These are phyloP conservation scores for Spraguea lophii DNA, from an alignment of 371 early-diverging fungal genomes.

Conservation along the genomic window DNA sequence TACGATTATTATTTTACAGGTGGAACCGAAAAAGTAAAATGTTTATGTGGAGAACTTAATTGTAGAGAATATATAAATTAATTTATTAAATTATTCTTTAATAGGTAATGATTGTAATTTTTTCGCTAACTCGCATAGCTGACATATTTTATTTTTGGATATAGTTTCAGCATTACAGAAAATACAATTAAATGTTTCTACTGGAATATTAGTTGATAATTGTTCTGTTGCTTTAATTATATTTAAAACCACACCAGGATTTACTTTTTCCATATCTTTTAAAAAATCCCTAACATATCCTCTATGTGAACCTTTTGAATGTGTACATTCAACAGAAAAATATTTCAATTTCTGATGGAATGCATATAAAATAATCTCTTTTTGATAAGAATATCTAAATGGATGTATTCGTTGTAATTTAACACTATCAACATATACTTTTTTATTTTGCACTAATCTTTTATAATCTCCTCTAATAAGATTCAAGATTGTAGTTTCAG, in stretches of 20 bases:
- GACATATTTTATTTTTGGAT: no score
- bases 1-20: conserved; percentile 57
- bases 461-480: conserved; percentile 85
- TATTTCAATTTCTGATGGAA: conserved; percentile 88
- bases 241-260: conserved; percentile 70
- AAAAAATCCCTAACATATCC: conserved; percentile 81
- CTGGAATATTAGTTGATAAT: no score
- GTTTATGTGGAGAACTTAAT: not conserved
- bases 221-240: no score
- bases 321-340: conserved; percentile 94
- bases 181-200: no score
- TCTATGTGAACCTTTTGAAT: conserved; percentile 90
- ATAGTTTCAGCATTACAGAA: no score
- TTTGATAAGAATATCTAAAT: conserved; percentile 93
- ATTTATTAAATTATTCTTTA: no score
- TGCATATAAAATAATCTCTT: conserved; percentile 99
- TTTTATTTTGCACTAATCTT: conserved; percentile 72
- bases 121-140: no score
- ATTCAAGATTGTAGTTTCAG: conserved; percentile 96
- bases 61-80: not conserved
- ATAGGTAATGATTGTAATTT: no score
- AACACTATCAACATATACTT: conserved; percentile 60
- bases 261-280: conserved; percentile 77
- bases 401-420: conserved; percentile 65
- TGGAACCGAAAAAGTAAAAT: not conserved